phyloP scores from a whole-genome alignment of 495 filamentous ascomycete species.

The Rhizodiscina lignyota region DNA sequence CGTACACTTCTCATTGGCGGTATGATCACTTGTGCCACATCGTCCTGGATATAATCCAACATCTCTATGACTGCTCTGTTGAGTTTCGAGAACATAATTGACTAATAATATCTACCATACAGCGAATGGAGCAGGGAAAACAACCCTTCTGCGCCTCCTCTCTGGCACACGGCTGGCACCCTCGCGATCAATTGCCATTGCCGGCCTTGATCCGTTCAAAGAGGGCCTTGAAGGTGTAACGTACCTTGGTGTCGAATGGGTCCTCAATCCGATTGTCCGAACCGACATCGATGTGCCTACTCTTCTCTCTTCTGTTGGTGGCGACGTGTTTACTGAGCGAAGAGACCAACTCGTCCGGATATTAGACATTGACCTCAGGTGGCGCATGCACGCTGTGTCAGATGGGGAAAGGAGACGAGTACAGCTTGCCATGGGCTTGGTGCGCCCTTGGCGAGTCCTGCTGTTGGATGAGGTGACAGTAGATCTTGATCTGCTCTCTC shows the following conservation, averaged over 20 bases:
- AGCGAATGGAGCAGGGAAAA: constrained; percentile 97
- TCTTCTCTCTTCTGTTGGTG: constrained; percentile 71
- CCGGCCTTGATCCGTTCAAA: constrained; percentile 79
- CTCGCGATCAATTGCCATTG: constrained; percentile 48
- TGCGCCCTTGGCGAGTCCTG: constrained; percentile 83
- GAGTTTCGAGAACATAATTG: too few relatives aligned
- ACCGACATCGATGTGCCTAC: constrained; percentile 85
- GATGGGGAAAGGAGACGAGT: constrained; percentile 87
- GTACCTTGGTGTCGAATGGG: constrained; percentile 96
- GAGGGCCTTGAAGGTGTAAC: constrained; percentile 79
- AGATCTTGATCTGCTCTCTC: constrained; percentile 73
- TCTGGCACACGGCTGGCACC: constrained; percentile 92
- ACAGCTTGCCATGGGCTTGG: constrained; percentile 87
- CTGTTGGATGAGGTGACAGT: constrained; percentile 96
- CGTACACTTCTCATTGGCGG: constrained; percentile 88
- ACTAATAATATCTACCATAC: too few relatives aligned
- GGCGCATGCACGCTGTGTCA: constrained; percentile 88
- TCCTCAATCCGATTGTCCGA: constrained; percentile 90
- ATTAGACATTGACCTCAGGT: constrained; percentile 77
- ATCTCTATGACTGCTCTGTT: constrained; percentile 1
- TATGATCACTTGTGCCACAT: constrained; percentile 18
- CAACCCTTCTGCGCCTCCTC: constrained; percentile 76
- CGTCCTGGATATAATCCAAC: not conserved
- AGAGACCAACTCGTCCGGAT: constrained; percentile 75
- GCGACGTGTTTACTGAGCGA: constrained; percentile 60